Evolutionary conservation across 768 basidiomycete species (phyloP), one percentile per base, ranked within the genome.

Genomic region (Vararia minispora): DNA sequence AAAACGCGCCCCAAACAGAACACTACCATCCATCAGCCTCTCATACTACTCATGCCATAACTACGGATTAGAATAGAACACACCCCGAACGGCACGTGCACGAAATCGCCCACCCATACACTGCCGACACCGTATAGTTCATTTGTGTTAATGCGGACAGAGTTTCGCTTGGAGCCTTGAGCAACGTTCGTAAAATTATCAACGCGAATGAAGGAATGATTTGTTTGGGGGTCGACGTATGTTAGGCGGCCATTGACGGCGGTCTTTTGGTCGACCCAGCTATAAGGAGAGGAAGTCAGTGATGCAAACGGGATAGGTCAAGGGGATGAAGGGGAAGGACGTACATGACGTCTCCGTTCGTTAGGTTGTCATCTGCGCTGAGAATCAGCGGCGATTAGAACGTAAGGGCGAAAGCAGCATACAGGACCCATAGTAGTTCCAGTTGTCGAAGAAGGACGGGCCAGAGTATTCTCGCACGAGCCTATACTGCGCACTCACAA

Each of bases 171-270:
- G 28, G 74, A 45, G 44, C 70, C 68, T 45, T 42, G 49, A 13
- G 54, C 54, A 13, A 82, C 69, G 1, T 51, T 62, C 1, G 76
- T 64, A 22, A 67, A 72, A 52, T 85, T 84, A 59, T 86, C 84
- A 9, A 86, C 81, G 49, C 69, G 72, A 52, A 87, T 79, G 50
- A 87, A 73, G 2, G 82, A 82, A 43, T 79, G 79, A 10, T 75
- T 78, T 3, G 80, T 77, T n/a, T n/a, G n/a, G 13, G 61, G 46
- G 6, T 86, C 77, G 30, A 82, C 68, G 49, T 68, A 82, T 2
- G 78, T 70, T 24, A 84, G 71, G 40, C 69, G 56, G 26, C 66
- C 58, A 4, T 68, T 58, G 24, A 58, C 52, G 4, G 71, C 77
- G 11, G 59, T 58, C 34, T 51, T 43, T 10, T 53, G 54, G 1